Base-by-base conservation (phyloP, 257 asterid genomes). In the Fraxinus cuspidata region DNA sequence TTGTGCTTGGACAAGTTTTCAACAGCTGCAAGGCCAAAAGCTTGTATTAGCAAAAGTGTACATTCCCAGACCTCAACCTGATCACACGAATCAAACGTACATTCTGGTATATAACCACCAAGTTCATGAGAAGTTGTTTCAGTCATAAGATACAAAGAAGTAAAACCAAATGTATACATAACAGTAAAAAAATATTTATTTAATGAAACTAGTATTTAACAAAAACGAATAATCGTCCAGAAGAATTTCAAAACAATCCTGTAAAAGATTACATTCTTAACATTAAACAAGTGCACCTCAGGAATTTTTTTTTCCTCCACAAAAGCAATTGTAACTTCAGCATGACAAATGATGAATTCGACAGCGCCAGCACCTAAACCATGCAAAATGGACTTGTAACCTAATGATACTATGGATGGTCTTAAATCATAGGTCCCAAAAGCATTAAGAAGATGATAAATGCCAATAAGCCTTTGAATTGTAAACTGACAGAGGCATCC, bases 301-400 rank as follows among this genome's bases (percentile, higher is more conserved):
- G 28, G 66, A 58, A 58, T 58, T 58, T 96, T 96, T 82, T 90
- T 96, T 85, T 92, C 99, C 86, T 96, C 98, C 21, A 89, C 93
- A 84, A 96, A 96, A 83, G 97, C 87, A 74, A 93, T 87, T 84
- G 86, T 64, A 83, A 96, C 87, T 90, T 96, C 98, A 4, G 97
- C 98, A 86, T 96, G 99, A 84, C 94, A 90, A 38, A 96, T 89
- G 84, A 96, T 90, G 85, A 90, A 96, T 84, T 96, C 97, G 34
- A 96, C 82, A 31, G 99, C 99, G 8, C 97, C 94, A 85, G 97
- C 97, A 81, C 99, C 99, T 96, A 81, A 77, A 74, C 37, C 82
- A 84, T 83, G 58, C 76, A 77, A 23, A 72, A 25, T 71, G 74
- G 79, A 77, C 78, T 51, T 47, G 84, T 70, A 73, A 68, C 73